A percentile compares a stretch with the other conserved stretches of the same genome.
Conservation (phyloP, 148 eudicot genomes). For the Amaranthus hypochondriacus region DNA sequence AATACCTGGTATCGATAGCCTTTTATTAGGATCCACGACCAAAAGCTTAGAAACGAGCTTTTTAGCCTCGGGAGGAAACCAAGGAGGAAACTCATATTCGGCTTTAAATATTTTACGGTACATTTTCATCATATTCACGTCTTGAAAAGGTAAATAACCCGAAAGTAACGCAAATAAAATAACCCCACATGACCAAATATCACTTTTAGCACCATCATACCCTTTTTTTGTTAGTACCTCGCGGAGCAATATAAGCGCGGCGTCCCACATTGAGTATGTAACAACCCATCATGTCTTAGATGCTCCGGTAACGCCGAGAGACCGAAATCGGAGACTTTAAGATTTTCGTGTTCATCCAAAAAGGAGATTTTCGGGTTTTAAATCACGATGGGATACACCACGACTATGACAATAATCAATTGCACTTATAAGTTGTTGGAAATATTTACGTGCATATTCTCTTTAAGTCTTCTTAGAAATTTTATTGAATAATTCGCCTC, state of each 20-base stretch:
- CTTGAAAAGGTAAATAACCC: constrained; percentile 64
- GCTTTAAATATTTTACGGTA: constrained; percentile 57
- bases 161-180: constrained; percentile 53
- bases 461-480: constrained; percentile 45
- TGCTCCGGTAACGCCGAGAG: constrained; percentile 67
- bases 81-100: constrained; percentile 53
- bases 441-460: constrained; percentile 52
- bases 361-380: constrained; percentile 50
- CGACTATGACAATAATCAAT: constrained; percentile 51
- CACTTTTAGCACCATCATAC: constrained; percentile 59
- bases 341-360: constrained; percentile 51
- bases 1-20: constrained; percentile 48
- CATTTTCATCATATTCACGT: constrained; percentile 63
- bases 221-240: constrained; percentile 61
- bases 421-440: constrained; percentile 48
- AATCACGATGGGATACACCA: constrained; percentile 48
- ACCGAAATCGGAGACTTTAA: constrained; percentile 69
- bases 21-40: constrained; percentile 42
- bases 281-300: constrained; percentile 49
- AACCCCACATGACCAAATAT: constrained; percentile 82
- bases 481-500: constrained; percentile 61
- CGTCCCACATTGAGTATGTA: constrained; percentile 78
- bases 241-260: constrained; percentile 81
- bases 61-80: constrained; percentile 54
- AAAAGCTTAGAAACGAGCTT: constrained; percentile 52